Percentiles rank a stretch among this genome's conserved stretches.
phyloP scores from a whole-genome alignment of 2,329 filamentous ascomycete genomes.

The Colletotrichum cereale region DNA sequence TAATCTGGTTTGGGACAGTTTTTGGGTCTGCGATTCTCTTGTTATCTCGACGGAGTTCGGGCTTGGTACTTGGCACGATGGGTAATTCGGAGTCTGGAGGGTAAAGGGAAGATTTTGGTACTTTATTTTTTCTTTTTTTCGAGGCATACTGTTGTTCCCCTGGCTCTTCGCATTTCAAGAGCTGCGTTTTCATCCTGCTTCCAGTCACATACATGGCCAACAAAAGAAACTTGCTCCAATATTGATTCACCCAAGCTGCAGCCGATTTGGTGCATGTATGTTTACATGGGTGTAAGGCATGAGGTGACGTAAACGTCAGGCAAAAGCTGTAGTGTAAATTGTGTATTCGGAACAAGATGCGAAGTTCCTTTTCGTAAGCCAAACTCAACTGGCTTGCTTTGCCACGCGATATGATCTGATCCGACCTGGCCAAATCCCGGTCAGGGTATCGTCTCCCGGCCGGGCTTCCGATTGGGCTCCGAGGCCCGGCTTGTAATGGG shows the following conservation, averaged over 20 bases:
- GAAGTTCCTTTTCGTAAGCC: neutral
- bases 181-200: conserved; percentile 13
- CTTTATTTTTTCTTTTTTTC: neutral
- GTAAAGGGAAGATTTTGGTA: conserved; percentile 19
- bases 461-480: neutral
- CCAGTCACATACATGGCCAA: conserved; percentile 20
- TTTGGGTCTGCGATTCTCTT: conserved; percentile 32
- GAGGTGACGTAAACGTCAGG: neutral
- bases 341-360: neutral
- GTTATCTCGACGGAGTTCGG: conserved; percentile 30
- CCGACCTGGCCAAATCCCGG: neutral
- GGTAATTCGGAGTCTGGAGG: conserved; percentile 36
- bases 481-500: neutral
- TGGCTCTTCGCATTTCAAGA: conserved; percentile 14
- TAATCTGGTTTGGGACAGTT: conserved; percentile 37
- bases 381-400: neutral
- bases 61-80: conserved; percentile 20
- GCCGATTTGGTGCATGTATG: neutral
- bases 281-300: neutral
- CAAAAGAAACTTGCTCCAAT: conserved; percentile 15
- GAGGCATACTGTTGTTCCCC: conserved; percentile 21
- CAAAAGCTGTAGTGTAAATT: neutral
- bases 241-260: neutral
- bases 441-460: neutral
- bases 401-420: neutral